Conservation (phyloP, 2,329 filamentous ascomycete species). For the Sclerotinia trifoliorum region DNA sequence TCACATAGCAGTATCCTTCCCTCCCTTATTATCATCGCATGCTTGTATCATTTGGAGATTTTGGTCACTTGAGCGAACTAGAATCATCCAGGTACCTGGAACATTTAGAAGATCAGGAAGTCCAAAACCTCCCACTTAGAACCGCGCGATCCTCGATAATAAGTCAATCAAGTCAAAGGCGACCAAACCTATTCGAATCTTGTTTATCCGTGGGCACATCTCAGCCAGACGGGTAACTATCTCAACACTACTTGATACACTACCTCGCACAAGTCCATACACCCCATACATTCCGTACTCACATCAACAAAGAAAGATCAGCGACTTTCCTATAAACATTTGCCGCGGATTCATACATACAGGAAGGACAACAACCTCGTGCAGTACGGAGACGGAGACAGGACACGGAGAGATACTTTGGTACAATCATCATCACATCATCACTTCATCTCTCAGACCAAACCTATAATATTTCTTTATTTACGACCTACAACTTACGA, state of each 20-base stretch:
- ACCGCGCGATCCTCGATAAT: neutral
- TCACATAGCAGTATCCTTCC: neutral
- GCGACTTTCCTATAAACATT: constrained; percentile 2
- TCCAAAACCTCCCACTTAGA: neutral
- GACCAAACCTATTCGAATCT: neutral
- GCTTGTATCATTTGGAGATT: neutral
- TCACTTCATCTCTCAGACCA: neutral
- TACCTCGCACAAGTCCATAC: neutral
- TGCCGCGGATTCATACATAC: constrained; percentile 15
- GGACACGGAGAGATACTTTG: neutral
- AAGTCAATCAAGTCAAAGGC: neutral
- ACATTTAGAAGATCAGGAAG: neutral
- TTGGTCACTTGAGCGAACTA: neutral
- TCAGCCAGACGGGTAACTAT: neutral
- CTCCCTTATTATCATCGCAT: neutral
- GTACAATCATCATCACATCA: neutral
- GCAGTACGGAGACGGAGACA: neutral
- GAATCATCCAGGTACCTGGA: neutral
- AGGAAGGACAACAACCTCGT: constrained; percentile 8
- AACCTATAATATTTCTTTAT: neutral
- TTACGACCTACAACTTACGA: neutral
- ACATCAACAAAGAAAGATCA: neutral
- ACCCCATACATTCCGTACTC: neutral
- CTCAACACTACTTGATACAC: constrained; percentile 1
- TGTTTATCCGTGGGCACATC: neutral